A percentile compares a stretch with the other conserved stretches of the same genome.
These are phyloP conservation scores for Podaxis sp. DNA, from an alignment of 768 basidiomycete species.

Conservation along the genomic window DNA sequence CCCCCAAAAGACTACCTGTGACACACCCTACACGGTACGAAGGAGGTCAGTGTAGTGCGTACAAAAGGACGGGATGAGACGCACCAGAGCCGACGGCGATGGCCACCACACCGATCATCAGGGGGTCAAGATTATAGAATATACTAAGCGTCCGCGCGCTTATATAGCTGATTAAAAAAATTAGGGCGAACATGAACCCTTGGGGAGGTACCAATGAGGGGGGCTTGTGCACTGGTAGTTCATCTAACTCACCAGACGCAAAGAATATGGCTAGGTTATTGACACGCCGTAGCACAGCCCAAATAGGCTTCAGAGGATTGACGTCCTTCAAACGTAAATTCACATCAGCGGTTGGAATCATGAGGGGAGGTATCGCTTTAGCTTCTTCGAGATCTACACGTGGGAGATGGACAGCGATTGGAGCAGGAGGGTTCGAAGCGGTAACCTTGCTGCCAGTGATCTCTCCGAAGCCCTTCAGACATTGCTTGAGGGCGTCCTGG, in stretches of 20 bases:
- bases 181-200: slow-evolving; percentile 73
- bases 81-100: slow-evolving; percentile 70
- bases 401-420: not conserved
- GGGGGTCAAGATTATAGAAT: slow-evolving; percentile 63
- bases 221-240: not conserved
- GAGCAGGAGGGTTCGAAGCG: not conserved
- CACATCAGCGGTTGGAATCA: slow-evolving; percentile 24
- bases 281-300: slow-evolving; percentile 50
- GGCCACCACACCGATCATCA: slow-evolving; percentile 74
- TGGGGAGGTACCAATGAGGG: not conserved
- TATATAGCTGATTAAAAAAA: slow-evolving; percentile 72
- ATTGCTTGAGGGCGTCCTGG: slow-evolving; percentile 57
- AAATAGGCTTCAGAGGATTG: slow-evolving; percentile 68
- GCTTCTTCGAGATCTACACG: slow-evolving; percentile 21
- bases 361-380: slow-evolving; percentile 17
- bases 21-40: slow-evolving; percentile 29
- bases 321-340: slow-evolving; percentile 65
- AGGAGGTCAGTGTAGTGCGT: not conserved
- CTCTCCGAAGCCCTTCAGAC: slow-evolving; percentile 24
- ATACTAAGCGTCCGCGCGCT: slow-evolving; percentile 64
- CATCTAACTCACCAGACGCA: slow-evolving; percentile 53
- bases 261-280: slow-evolving; percentile 70
- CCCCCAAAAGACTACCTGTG: slow-evolving; percentile 41
- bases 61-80: slow-evolving; percentile 16
- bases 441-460: not conserved